phyloP scores from a whole-genome alignment of 345 rosid genomes.

The Hevea brasiliensis region DNA sequence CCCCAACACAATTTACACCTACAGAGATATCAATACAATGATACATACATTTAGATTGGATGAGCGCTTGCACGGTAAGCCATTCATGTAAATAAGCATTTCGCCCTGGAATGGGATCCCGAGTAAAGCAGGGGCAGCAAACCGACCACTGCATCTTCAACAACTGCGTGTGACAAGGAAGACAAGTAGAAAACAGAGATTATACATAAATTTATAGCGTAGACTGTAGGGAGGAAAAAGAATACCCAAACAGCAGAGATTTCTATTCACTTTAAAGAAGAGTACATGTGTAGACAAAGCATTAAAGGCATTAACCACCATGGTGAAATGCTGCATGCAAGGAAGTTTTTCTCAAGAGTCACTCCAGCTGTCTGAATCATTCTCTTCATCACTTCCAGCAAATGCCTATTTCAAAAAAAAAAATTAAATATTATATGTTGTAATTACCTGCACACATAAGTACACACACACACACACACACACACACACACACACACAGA shows the following conservation, averaged over 20 bases:
- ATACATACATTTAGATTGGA: constrained; percentile 11
- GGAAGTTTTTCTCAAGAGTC: constrained; percentile 54
- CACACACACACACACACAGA: constrained; percentile 12
- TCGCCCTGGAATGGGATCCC: neutral
- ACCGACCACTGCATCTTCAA: constrained; percentile 8
- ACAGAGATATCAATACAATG: constrained; percentile 5
- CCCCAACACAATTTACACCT: constrained; percentile 32
- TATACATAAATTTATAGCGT: constrained; percentile 15
- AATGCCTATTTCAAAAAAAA: constrained; percentile 56
- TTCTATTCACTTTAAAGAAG: constrained; percentile 15
- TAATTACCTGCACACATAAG: neutral
- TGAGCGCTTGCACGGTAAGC: constrained; percentile 41
- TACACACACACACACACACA: too few relatives aligned
- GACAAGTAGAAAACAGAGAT: neutral
- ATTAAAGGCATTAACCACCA: constrained; percentile 1
- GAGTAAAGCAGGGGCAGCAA: neutral
- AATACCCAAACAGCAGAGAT: constrained; percentile 10
- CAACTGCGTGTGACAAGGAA: constrained; percentile 5
- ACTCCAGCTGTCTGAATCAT: constrained; percentile 89
- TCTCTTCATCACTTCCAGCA: constrained; percentile 94
- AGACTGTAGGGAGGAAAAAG: constrained; percentile 18
- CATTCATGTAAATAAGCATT: constrained; percentile 12
- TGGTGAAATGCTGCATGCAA: neutral
- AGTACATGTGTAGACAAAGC: constrained; percentile 7
- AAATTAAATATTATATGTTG: neutral